Conservation (phyloP, 2,329 filamentous ascomycete species). For the Aspergillus sp. region DNA sequence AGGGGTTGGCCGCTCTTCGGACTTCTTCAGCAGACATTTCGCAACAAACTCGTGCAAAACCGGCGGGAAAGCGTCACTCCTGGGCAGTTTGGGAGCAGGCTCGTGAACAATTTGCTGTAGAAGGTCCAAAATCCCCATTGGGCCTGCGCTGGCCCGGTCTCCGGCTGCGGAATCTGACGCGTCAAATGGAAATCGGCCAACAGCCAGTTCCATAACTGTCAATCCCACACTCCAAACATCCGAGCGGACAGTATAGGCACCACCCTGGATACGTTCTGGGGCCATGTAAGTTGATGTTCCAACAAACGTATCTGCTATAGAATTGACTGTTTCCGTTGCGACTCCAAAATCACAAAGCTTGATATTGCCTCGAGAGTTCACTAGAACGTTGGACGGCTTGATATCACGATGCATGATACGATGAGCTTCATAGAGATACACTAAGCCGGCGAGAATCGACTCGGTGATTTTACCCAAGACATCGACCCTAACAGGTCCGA, state of each 20-base stretch:
- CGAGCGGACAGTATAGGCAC: conserved; percentile 95
- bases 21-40: conserved; percentile 88
- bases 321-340: conserved; percentile 97
- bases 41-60: conserved; percentile 97
- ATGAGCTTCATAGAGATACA: conserved; percentile 92
- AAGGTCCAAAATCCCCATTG: conserved; percentile 92
- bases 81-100: conserved; percentile 86
- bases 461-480: conserved; percentile 97
- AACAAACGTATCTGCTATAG: conserved; percentile 96
- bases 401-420: conserved; percentile 99
- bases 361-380: conserved; percentile 91
- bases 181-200: conserved; percentile 94
- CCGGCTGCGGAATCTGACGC: conserved; percentile 75
- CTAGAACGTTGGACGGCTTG: conserved; percentile 95
- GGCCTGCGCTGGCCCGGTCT: conserved; percentile 65
- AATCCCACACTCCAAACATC: conserved; percentile 99
- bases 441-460: conserved; percentile 86
- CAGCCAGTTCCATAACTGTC: conserved; percentile 93
- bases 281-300: conserved; percentile 99
- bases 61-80: conserved; percentile 93
- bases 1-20: conserved; percentile 85
- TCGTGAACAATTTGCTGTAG: conserved; percentile 98
- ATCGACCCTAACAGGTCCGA: conserved; percentile 92
- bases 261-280: conserved; percentile 93
- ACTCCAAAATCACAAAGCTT: conserved; percentile 99